Percentiles rank a stretch among this genome's conserved stretches.
These are phyloP conservation scores for Xylaria sp. DNA, from an alignment of 2,329 filamentous ascomycete species.

Conservation along the genomic window DNA sequence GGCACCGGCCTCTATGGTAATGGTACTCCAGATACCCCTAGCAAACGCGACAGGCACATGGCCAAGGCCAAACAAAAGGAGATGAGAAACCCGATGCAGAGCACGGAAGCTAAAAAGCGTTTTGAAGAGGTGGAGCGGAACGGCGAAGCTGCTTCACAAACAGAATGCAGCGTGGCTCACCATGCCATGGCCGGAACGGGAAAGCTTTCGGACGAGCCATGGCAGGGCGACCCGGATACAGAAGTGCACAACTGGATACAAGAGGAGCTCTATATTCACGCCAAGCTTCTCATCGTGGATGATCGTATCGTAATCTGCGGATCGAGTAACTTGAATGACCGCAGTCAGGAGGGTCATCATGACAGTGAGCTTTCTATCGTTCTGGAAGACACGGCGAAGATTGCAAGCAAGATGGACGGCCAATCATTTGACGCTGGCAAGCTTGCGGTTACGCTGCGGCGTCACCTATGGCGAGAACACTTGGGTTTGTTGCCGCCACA, in stretches of 20 bases:
- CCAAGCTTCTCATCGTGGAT: constrained; percentile 84
- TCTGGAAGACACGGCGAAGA: constrained; percentile 71
- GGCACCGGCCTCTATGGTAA: constrained; percentile 64
- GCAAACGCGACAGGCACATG: constrained; percentile 47
- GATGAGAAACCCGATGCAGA: constrained; percentile 32
- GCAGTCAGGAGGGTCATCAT: constrained; percentile 79
- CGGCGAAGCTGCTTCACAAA: constrained; percentile 33
- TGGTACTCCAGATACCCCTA: constrained; percentile 44
- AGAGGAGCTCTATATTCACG: constrained; percentile 93
- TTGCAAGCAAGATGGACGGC: constrained; percentile 74
- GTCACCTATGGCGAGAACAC: constrained; percentile 86
- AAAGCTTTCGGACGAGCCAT: constrained; percentile 62
- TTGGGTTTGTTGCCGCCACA: constrained; percentile 75
- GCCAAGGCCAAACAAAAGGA: constrained; percentile 37
- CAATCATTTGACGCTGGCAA: constrained; percentile 70
- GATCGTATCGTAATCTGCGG: constrained; percentile 81
- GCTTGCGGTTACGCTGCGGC: constrained; percentile 73
- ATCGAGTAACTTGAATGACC: constrained; percentile 87
- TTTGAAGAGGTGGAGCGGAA: constrained; percentile 47
- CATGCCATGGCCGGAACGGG: constrained; percentile 70
- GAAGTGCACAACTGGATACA: constrained; percentile 89
- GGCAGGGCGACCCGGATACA: constrained; percentile 67
- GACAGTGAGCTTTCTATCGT: constrained; percentile 89
- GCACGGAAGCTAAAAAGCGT: constrained; percentile 43
- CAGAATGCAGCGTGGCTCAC: constrained; percentile 58